Evolutionary conservation across 441 rosid genomes (phyloP), one percentile per base, ranked within the genome.

Genomic region (Croton laevigatus): DNA sequence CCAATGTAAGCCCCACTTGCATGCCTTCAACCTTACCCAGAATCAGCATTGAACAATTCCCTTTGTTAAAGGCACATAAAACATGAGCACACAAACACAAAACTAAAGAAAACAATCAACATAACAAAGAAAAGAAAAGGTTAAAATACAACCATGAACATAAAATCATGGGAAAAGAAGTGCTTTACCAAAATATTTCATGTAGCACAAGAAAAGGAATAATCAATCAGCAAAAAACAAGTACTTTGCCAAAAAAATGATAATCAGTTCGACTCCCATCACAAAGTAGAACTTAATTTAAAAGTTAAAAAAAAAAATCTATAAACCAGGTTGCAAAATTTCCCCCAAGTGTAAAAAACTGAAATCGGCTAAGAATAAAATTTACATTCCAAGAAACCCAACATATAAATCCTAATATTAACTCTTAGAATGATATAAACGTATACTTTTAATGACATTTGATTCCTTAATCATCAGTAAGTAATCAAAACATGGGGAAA

Each of bases 11-110:
- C 65, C 97, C 99, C 34, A 94, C 81, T 77, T 94, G 91, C 99
- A 94, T 89, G 81, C 94, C 98, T 83, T 85, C 87, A 84, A 94
- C 96, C 99, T 94, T 83, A 82, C 75, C 81, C 81, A 85, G 71
- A 87, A 86, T 75, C 82, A 85, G 73, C 76, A 84, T 60, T 80
- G 72, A 70, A 81, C 81, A 87, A 72, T 79, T 81, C 78, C 86
- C 80, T 79, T 78, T 71, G 78, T 83, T 71, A 81, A 76, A 78
- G 68, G 71, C 34, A 72, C 65, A 78, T 66, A 58, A 38, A 54
- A 76, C 46, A 84, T 60, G 65, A 76, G 82, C 70, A 80, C 27
- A 60, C 7, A 70, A 52, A 59, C 67, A 69, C 12, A 44, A 71
- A 64, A 27, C 32, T 8, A 64, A 55, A 34, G 38, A 65, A 20